These are phyloP conservation scores for Blastomyces silverae DNA, from an alignment of 2,329 filamentous ascomycete genomes.

Conservation along the genomic window DNA sequence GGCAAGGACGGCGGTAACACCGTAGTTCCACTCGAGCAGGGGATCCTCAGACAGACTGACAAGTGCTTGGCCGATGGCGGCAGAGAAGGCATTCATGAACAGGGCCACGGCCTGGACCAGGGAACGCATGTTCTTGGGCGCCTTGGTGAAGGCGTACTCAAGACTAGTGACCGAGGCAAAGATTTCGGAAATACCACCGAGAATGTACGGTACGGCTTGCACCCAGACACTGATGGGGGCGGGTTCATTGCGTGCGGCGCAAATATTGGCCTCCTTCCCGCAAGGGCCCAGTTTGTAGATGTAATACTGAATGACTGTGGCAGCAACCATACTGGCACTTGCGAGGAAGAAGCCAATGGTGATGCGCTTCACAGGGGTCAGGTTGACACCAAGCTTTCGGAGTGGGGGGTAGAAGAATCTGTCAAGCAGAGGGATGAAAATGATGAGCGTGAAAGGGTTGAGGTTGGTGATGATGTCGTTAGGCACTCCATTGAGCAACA, in stretches of 20 bases:
- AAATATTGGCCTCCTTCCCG: constrained; percentile 50
- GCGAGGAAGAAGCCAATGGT: constrained; percentile 46
- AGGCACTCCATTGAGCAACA: constrained; percentile 48
- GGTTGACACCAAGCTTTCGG: constrained; percentile 43
- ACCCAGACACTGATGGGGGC: constrained; percentile 60
- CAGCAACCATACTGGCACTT: constrained; percentile 44
- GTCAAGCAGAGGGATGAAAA: constrained; percentile 51
- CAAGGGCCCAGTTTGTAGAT: constrained; percentile 58
- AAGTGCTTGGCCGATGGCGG: constrained; percentile 64
- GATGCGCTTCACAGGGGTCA: constrained; percentile 51
- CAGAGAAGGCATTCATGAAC: constrained; percentile 63
- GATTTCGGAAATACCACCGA: constrained; percentile 53
- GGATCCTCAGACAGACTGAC: constrained; percentile 57
- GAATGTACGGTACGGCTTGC: constrained; percentile 45
- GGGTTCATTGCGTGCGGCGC: constrained; percentile 41
- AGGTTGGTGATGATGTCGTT: constrained; percentile 53
- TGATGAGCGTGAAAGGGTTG: constrained; percentile 48
- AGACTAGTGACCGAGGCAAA: constrained; percentile 56
- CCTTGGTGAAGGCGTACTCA: constrained; percentile 72
- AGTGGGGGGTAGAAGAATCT: constrained; percentile 48
- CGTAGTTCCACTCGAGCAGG: constrained; percentile 66
- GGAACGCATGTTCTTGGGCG: constrained; percentile 71
- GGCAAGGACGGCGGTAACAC: constrained; percentile 55
- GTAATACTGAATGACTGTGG: constrained; percentile 45
- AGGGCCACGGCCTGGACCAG: constrained; percentile 64